Conservation (phyloP, 176 grass and related monocot species). For the Phragmites australis region DNA sequence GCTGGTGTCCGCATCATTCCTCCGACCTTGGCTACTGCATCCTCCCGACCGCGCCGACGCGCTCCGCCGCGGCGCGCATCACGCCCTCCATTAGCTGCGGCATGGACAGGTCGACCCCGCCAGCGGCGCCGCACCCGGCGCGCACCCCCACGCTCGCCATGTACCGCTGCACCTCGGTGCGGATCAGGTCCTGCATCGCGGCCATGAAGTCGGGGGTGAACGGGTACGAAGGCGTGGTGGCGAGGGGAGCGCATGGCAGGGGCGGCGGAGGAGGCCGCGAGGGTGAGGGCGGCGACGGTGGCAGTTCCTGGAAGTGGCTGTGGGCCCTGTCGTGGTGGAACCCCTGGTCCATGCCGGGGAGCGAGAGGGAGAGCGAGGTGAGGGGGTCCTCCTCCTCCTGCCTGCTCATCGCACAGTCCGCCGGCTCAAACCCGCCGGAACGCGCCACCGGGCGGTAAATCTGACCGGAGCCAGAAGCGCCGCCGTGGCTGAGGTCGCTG, state of each 20-base stretch:
- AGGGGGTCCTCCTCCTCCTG: constrained; percentile 55
- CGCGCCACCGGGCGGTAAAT: constrained; percentile 55
- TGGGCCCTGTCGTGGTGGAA: constrained; percentile 44
- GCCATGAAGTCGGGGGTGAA: constrained; percentile 41
- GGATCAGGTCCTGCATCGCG: constrained; percentile 80
- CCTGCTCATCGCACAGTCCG: constrained; percentile 33
- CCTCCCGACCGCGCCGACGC: constrained; percentile 20
- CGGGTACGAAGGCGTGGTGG: not conserved
- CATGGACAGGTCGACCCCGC: constrained; percentile 11
- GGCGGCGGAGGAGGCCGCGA: not conserved
- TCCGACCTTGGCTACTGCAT: not conserved
- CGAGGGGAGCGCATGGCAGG: not conserved
- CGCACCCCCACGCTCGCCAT: constrained; percentile 57
- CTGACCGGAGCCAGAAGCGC: not conserved
- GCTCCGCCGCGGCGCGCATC: constrained; percentile 48
- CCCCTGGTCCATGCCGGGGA: constrained; percentile 45
- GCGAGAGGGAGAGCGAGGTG: constrained; percentile 71
- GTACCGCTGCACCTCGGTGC: constrained; percentile 73
- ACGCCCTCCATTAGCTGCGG: constrained; percentile 49
- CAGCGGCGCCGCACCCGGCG: constrained; percentile 36
- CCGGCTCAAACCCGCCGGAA: constrained; percentile 41
- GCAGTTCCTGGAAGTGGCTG: constrained; percentile 49
- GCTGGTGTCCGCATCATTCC: too few relatives aligned
- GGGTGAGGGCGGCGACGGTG: not conserved
- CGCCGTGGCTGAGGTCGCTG: constrained; percentile 64